Conservation (phyloP, 2,329 filamentous ascomycete genomes). For the Xenoacremonium recifei region DNA sequence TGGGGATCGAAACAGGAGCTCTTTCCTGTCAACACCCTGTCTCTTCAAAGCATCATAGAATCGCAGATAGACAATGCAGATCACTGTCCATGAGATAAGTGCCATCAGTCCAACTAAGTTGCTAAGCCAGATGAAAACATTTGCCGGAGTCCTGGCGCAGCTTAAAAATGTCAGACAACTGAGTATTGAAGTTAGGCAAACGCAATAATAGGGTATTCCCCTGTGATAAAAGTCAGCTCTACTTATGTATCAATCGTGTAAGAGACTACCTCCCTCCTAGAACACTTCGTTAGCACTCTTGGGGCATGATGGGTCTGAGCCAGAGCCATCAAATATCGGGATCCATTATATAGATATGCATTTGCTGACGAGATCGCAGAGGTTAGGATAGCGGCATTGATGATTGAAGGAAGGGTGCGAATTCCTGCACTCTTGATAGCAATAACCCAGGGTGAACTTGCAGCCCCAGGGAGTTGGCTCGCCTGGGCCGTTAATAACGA, state of each 20-base stretch:
- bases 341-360: neutral
- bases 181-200: no score
- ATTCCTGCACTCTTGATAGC: constrained; percentile 50
- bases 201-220: no score
- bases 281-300: neutral
- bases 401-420: constrained; percentile 43
- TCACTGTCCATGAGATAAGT: no score
- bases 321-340: neutral
- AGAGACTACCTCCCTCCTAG: neutral
- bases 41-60: neutral
- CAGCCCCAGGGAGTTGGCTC: constrained; percentile 37
- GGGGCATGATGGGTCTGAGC: neutral
- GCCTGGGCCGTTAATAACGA: constrained; percentile 46
- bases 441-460: constrained; percentile 57
- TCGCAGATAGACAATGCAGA: neutral
- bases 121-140: no score
- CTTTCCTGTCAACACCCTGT: neutral
- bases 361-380: neutral
- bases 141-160: no score
- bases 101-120: no score
- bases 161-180: no score
- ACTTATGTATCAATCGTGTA: no score
- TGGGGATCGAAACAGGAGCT: no score
- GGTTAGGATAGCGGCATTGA: constrained; percentile 44
- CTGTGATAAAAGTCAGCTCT: no score